Evolutionary conservation across 2,329 filamentous ascomycete genomes (phyloP).

Genomic region (Anthostomella pinea): DNA sequence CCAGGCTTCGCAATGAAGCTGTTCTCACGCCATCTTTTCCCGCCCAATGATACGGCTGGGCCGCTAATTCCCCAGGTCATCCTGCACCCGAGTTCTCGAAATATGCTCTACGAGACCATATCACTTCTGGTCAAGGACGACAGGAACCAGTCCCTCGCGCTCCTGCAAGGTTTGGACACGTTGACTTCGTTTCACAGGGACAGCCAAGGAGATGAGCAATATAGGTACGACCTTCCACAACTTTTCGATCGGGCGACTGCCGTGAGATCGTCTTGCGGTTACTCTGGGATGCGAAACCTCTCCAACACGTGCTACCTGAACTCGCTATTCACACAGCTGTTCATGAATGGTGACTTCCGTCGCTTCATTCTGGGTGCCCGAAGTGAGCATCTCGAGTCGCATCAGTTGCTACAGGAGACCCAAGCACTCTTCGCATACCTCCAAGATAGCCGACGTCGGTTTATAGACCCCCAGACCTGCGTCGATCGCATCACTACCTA

Average conservation of each 20-base stretch:
- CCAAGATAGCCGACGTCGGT: constrained; percentile 76
- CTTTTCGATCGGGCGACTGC: constrained; percentile 64
- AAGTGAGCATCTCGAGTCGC: constrained; percentile 54
- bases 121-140: constrained; percentile 53
- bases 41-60: constrained; percentile 38
- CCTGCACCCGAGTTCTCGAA: constrained; percentile 54
- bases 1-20: constrained; percentile 43
- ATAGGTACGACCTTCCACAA: constrained; percentile 59
- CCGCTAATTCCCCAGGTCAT: constrained; percentile 39
- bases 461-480: constrained; percentile 69
- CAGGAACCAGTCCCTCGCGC: constrained; percentile 42
- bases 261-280: constrained; percentile 74
- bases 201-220: constrained; percentile 46
- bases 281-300: constrained; percentile 86
- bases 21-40: constrained; percentile 66
- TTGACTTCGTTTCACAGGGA: constrained; percentile 50
- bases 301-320: constrained; percentile 98
- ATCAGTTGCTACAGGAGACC: constrained; percentile 71
- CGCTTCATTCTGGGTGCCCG: constrained; percentile 72
- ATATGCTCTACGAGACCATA: constrained; percentile 59
- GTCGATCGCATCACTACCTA: constrained; percentile 78
- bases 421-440: constrained; percentile 80
- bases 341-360: constrained; percentile 90
- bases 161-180: constrained; percentile 50
- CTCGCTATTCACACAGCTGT: constrained; percentile 88